Base-by-base conservation (phyloP, 2,329 filamentous ascomycete species). In the Colletotrichum filicis region DNA sequence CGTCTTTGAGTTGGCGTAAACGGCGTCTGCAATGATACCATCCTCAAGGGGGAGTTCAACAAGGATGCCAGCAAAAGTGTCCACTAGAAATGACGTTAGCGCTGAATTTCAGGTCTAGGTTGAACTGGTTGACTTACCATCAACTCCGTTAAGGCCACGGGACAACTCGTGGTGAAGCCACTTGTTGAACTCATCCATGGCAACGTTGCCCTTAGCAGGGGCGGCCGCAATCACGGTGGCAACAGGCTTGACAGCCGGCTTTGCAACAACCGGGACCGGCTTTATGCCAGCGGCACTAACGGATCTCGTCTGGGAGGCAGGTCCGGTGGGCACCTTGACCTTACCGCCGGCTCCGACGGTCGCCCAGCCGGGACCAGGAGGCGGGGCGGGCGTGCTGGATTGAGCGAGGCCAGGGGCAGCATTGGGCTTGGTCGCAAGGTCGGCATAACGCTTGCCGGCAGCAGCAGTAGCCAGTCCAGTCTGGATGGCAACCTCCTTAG, bases 321-420 rank as follows among this genome's bases (percentile, higher is more conserved):
- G 88, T 0, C 87, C 89, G 3, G 88, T 89, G 6, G 94, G 93
- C 32, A 90, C 85, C 86, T 98, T 98, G 62, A 94, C 90, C 85
- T 98, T 99, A 16, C 97, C 97, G 76, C 95, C 93, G 42, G 96
- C 95, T 60, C 97, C 97, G 53, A 99, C 96, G 0, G 95, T 98
- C 12, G 95, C 96, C 97, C 97, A 99, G 1, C 95, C 95, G 69
- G 80, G 81, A 64, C 80, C 82, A n/a, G 79, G 76, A 26, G 68
- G 55, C 30, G 81, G 76, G 37, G 88, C 86, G 69, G 87, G 85
- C 1, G 83, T 82, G n/a, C 85, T 79, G 26, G 85, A 79, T 81
- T 46, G 88, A 83, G 35, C 87, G 46, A 26, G 77, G 12, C 78
- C 46, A 71, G 78, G 42, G 63, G 76, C 56, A 7, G 46, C 55